Percentiles rank a stretch among this genome's conserved stretches.
Evolutionary conservation across 768 basidiomycete genomes (phyloP).

Genomic region (Dentipellis fragilis): DNA sequence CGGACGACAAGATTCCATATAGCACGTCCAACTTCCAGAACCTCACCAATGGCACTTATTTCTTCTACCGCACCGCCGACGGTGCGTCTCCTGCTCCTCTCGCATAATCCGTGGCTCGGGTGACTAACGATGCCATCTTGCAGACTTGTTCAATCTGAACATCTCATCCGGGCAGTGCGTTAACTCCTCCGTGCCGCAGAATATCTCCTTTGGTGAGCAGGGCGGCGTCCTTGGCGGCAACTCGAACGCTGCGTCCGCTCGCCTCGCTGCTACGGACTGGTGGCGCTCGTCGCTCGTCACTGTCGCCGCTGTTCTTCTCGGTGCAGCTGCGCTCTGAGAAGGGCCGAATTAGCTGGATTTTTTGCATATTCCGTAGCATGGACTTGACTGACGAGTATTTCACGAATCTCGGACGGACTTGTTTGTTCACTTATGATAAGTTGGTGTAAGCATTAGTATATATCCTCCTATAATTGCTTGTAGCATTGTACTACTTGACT

Average conservation of each 20-base stretch:
- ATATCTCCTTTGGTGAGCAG: conserved; percentile 17
- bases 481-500: too few species aligned
- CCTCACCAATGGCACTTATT: conserved; percentile 19
- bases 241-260: background rate
- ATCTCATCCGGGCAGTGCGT: conserved; percentile 14
- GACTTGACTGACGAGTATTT: too few species aligned
- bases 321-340: background rate
- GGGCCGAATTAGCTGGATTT: too few species aligned
- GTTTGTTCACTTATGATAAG: too few species aligned
- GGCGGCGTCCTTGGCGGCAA: conserved; percentile 13
- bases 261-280: background rate
- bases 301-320: background rate
- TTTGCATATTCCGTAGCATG: too few species aligned
- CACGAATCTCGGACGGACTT: too few species aligned
- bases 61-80: conserved; percentile 18
- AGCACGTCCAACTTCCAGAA: conserved; percentile 23
- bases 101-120: background rate
- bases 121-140: background rate
- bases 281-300: background rate
- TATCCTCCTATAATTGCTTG: too few species aligned
- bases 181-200: conserved; percentile 15
- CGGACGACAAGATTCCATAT: conserved; percentile 23
- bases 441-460: too few species aligned
- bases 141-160: conserved; percentile 15
- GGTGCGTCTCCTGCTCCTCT: conserved; percentile 5